These are phyloP conservation scores for Saturnispora ahearnii DNA, from an alignment of 805 yeast species.

Conservation along the genomic window DNA sequence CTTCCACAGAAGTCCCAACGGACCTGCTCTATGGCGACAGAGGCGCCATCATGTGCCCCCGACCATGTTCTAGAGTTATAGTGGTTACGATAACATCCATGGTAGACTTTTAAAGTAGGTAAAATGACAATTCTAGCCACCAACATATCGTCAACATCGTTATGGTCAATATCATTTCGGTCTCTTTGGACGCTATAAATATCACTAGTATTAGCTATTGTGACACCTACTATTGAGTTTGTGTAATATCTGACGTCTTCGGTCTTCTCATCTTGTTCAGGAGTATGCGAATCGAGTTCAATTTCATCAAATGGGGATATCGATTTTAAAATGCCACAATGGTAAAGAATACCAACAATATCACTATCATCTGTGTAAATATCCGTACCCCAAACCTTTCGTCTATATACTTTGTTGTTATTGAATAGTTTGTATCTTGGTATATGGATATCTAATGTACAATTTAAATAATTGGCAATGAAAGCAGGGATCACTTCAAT, in stretches of 20 bases:
- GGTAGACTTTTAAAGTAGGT: conserved; percentile 59
- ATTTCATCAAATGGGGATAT: conserved; percentile 18
- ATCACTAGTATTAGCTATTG: conserved; percentile 35
- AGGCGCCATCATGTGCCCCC: conserved; percentile 65
- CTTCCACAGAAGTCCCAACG: conserved; percentile 32
- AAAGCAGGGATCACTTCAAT: conserved; percentile 25
- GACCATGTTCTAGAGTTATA: conserved; percentile 72
- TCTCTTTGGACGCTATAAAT: conserved; percentile 23
- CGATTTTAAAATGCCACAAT: conserved; percentile 54
- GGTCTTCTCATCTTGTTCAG: background rate
- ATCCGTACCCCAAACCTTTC: conserved; percentile 83
- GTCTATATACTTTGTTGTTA: conserved; percentile 37
- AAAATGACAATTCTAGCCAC: conserved; percentile 52
- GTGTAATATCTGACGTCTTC: conserved; percentile 10
- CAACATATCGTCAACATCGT: conserved; percentile 36
- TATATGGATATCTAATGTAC: conserved; percentile 46
- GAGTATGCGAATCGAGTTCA: background rate
- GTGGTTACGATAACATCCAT: conserved; percentile 59
- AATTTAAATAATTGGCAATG: conserved; percentile 34
- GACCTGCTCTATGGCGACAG: conserved; percentile 52
- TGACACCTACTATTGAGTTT: conserved; percentile 20
- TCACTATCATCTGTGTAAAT: conserved; percentile 93
- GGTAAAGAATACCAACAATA: conserved; percentile 62
- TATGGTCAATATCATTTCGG: conserved; percentile 18
- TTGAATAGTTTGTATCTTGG: conserved; percentile 36